Evolutionary conservation across 768 basidiomycete species (phyloP), one percentile per base, ranked within the genome.

Genomic region (Lactarius psammicola): DNA sequence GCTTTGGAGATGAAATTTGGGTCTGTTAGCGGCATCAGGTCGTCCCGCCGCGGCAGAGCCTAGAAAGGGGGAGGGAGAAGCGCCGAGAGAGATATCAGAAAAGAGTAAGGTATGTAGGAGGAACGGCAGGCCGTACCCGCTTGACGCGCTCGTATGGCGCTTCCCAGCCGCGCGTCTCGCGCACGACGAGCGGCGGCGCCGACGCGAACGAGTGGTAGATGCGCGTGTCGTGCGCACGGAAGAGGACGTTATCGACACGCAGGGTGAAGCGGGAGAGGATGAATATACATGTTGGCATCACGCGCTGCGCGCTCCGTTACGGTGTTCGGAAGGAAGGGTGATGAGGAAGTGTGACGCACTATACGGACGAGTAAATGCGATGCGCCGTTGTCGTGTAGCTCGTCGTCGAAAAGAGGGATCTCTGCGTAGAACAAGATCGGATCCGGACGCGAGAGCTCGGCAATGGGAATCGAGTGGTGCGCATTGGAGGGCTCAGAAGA

Each of bases 361-460:
- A 98, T 93, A 71, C 95, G 82, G 55, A 94, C 89, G 31, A 94
- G 82, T 1, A 94, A 76, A 34, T 87, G 84, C 1, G 95, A 95
- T 7, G 92, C 86, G 0, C 97, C 97, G 73, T 98, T 98, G 73
- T 99, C 97, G 73, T 98, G 95, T 54, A 98, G 80, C 75, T 99
- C 97, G 74, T 98, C 95, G 73, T 99, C 96, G 73, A 92, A 98
- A 5, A 98, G 78, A 0, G 94, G 92, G 1, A 98, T 85, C 71
- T 98, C 95, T 8, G 96, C 94, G 73, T 96, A 98, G 77, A 96
- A 99, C n/a, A 98, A 79, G 70, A 98, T 98, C 18, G 97, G 97
- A 76, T 98, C 96, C 64, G 87, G 92, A 31, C 91, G 85, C 11
- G 88, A 89, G 34, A 98, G 84, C 68, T 95, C 88, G 1, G 87